Base-by-base conservation (phyloP, 179 eudicot genomes). In the Patellifolia procumbens region DNA sequence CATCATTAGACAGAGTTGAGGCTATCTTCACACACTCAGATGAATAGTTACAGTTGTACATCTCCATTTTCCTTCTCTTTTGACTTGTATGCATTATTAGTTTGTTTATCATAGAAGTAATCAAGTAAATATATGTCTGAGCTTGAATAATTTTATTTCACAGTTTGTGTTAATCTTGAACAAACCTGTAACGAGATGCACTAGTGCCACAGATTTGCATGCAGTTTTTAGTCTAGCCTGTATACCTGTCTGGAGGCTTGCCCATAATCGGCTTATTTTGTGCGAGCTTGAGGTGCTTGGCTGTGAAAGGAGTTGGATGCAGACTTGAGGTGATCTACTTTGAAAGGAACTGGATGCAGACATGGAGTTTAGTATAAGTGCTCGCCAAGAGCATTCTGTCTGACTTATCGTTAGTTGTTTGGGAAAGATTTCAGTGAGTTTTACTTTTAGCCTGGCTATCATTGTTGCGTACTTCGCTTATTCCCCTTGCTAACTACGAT, bases 1-100 rank as follows among this genome's bases (percentile, higher is more conserved):
- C 96, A 74, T 94, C 98, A 7, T 92, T 94, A 65, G 98, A 94
- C 81, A 85, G 98, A 68, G 79, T 94, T 31, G 98, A 94, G 85
- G 86, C 94, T 78, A 89, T 92, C 78, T 88, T 90, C 62, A 90
- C 92, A 5, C 85, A 86, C 48, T 39, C 46, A 75, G 52, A 64
- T 70, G 82, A 82, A 7, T 24, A 43, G 12, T 46, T 68, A 28
- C 1, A 28, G 56, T 26, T 68, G 72, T 68, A 45, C 20, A 68
- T 37, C 55, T 68, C 17, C 16, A 22, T 45, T 46, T 45, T 24
- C 32, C 26, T 68, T 46, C 56, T 6, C 72, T 15, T 45, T 46
- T 15, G 13, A n/a, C 10, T 46, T 12, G 34, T 5, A 10, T 6
- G 17, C 2, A 2, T 65, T 22, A 35, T 65, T 10, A 2, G n/a